Evolutionary conservation across 2,329 filamentous ascomycete species (phyloP).

Genomic region (Tolypocladium cylindrosporum): DNA sequence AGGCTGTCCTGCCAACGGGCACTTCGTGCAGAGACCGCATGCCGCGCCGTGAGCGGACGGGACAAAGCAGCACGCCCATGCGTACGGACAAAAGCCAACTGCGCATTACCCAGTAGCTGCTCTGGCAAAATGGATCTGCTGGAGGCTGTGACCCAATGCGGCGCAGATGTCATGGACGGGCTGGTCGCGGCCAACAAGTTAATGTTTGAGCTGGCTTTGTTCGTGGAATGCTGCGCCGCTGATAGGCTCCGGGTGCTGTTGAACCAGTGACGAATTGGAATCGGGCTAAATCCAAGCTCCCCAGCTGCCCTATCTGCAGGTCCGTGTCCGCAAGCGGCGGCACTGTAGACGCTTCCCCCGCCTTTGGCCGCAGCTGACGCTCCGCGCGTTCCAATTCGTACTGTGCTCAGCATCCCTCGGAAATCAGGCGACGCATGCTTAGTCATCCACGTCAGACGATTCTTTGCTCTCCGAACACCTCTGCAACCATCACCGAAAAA

Average conservation of each 20-base stretch:
- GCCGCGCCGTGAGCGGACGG: neutral
- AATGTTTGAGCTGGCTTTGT: neutral
- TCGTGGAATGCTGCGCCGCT: neutral
- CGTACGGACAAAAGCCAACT: neutral
- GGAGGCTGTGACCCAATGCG: neutral
- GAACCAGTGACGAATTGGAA: constrained; percentile 11
- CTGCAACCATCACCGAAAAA: constrained; percentile 15
- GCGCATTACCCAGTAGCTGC: neutral
- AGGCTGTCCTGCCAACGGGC: too few relatives aligned
- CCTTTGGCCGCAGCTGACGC: neutral
- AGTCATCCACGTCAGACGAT: constrained; percentile 23
- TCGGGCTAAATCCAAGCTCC: constrained; percentile 12
- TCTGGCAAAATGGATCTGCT: neutral
- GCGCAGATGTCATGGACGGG: neutral
- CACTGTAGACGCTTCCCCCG: neutral
- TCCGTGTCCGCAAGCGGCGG: neutral
- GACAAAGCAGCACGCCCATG: neutral
- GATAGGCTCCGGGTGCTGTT: neutral
- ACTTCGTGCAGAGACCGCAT: neutral
- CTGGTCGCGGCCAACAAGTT: neutral
- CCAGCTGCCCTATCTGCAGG: constrained; percentile 7
- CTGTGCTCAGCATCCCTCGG: constrained; percentile 11
- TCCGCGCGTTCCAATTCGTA: constrained; percentile 8
- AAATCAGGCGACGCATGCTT: constrained; percentile 17
- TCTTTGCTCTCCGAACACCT: constrained; percentile 16